These are phyloP conservation scores for Scytalidium sp. DNA, from an alignment of 2,329 filamentous ascomycete species.

Conservation along the genomic window DNA sequence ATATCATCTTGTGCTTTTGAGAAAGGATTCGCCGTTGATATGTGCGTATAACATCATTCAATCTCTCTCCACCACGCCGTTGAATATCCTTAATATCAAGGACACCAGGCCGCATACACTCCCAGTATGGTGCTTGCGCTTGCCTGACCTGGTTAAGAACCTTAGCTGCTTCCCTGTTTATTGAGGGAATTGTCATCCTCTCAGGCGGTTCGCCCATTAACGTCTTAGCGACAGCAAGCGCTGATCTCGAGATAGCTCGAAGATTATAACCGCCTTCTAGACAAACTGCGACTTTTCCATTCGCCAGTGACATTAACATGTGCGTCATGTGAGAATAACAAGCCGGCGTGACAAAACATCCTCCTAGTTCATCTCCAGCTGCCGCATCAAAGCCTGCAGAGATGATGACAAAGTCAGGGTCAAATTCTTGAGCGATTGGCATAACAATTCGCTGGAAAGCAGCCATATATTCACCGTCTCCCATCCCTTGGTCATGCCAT, in stretches of 20 bases:
- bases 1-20: slow-evolving; percentile 73
- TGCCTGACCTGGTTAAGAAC: slow-evolving; percentile 58
- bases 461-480: slow-evolving; percentile 93
- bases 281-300: slow-evolving; percentile 87
- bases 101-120: slow-evolving; percentile 74
- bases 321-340: slow-evolving; percentile 99
- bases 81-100: slow-evolving; percentile 52
- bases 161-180: slow-evolving; percentile 55
- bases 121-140: slow-evolving; percentile 73
- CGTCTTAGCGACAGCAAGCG: slow-evolving; percentile 84
- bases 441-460: slow-evolving; percentile 96
- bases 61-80: slow-evolving; percentile 53
- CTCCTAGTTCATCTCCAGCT: slow-evolving; percentile 86
- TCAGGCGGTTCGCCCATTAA: slow-evolving; percentile 92
- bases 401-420: slow-evolving; percentile 91
- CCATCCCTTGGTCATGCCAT: slow-evolving; percentile 75
- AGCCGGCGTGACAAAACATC: slow-evolving; percentile 84
- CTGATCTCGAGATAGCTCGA: slow-evolving; percentile 86
- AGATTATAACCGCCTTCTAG: slow-evolving; percentile 97
- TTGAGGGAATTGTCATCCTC: slow-evolving; percentile 50
- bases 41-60: slow-evolving; percentile 77
- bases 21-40: slow-evolving; percentile 72
- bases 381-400: slow-evolving; percentile 96
- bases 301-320: slow-evolving; percentile 94
- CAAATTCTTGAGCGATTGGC: slow-evolving; percentile 91